Percentiles rank a stretch among this genome's conserved stretches.
Conservation (phyloP, 768 basidiomycete species). For the Atractiella rhizophila region DNA sequence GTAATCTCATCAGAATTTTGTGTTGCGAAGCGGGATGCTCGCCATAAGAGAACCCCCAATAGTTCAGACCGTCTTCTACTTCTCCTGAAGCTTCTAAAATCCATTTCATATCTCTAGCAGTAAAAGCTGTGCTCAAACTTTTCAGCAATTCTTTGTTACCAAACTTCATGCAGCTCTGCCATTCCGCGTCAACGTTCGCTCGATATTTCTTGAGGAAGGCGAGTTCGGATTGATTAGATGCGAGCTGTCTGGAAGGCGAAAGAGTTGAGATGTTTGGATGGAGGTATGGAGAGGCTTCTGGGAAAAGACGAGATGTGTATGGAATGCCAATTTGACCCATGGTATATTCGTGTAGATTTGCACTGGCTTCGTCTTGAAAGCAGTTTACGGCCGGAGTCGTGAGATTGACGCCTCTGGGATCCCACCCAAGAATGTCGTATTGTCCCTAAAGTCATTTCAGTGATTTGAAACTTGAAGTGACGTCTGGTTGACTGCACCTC, state of each 20-base stretch:
- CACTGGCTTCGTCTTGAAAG: constrained; percentile 8
- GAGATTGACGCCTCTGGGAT: constrained; percentile 13
- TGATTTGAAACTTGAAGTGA: neutral
- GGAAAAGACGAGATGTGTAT: neutral
- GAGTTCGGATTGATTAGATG: too few species aligned
- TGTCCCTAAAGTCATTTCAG: neutral
- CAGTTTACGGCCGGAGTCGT: constrained; percentile 11
- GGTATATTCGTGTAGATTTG: constrained; percentile 5
- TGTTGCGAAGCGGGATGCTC: neutral
- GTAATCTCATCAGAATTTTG: too few species aligned
- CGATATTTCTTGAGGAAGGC: neutral
- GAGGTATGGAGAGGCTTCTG: too few species aligned
- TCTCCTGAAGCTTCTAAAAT: constrained; percentile 11
- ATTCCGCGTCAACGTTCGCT: neutral
- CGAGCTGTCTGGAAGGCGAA: too few species aligned
- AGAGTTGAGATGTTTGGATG: too few species aligned
- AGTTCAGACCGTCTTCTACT: constrained; percentile 12
- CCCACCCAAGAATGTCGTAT: constrained; percentile 13
- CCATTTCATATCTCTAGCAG: constrained; percentile 13
- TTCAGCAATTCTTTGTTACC: constrained; percentile 7
- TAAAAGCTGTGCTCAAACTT: constrained; percentile 8
- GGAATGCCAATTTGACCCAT: constrained; percentile 6
- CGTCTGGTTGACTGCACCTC: neutral
- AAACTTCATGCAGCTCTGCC: constrained; percentile 5
- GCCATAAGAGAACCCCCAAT: constrained; percentile 15